Evolutionary conservation across 768 basidiomycete species (phyloP), one percentile per base, ranked within the genome.

Genomic region (Lentinus brumalis): DNA sequence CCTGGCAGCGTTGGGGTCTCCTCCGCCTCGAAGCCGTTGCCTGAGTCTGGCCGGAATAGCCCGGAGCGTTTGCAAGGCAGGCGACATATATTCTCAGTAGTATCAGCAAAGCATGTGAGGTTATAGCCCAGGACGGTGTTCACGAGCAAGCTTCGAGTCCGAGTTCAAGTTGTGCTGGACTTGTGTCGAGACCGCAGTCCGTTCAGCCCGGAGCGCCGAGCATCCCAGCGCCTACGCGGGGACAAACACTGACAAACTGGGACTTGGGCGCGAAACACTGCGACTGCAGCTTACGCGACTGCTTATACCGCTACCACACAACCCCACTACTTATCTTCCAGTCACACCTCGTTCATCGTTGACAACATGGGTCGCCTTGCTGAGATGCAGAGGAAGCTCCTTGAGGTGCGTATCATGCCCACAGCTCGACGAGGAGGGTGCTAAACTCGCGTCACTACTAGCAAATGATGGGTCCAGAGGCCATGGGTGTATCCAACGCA

Each of bases 391-490:
- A 86, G 95, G 66, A 97, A 94, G 89, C 91, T 98, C 76, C 74
- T 85, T 53, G 81, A 85, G 77, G 84, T 82, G 66, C n/a, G 39
- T 14, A 49, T 75, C 70, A 12, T 38, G 14, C 31, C 55, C 30
- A 11, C 16, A 32, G 31, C 44, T 5, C 41, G 5, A 1, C 15
- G 80, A 79, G 75, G 82, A 16, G 41, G 41, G 53, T 18, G 2
- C 57, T 56, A 61, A 59, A 45, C 31, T 15, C 41, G 26, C 53
- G 61, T 61, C 53, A 64, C 53, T 66, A 64, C 53, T 65, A 97
- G 96, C 96, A 97, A 96, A 97, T 96, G 94, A 98, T 98, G 96
- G 96, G 94, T n/a, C 92, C 96, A 49, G 96, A 99, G 78, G 95
- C 97, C 18, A 96, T 99, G 94, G 97, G 97, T 69, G 88, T 95